Evolutionary conservation across 2,329 filamentous ascomycete species (phyloP).

Genomic region (Fusarium vanettenii): DNA sequence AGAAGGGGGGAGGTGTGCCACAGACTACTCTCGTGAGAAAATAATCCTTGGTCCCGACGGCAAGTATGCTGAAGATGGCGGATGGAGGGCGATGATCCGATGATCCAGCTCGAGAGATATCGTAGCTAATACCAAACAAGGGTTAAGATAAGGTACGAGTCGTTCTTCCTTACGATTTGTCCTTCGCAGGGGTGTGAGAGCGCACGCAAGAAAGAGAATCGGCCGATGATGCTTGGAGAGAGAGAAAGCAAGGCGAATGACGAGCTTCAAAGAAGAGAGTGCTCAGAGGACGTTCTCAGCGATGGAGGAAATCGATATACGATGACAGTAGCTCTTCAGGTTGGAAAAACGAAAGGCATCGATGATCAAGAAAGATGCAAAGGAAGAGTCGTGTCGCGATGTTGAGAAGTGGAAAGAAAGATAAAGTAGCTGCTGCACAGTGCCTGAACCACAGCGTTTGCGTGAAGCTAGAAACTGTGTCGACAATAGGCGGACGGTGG

Average conservation of each 20-base stretch:
- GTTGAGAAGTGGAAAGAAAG: neutral
- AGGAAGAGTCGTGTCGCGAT: neutral
- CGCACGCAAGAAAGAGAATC: neutral
- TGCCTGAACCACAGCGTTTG: neutral
- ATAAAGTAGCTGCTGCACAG: neutral
- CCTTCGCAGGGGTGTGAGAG: neutral
- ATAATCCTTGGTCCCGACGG: too few relatives aligned
- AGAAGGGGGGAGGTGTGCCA: too few relatives aligned
- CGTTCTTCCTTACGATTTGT: neutral
- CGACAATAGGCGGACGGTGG: neutral
- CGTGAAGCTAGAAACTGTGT: neutral
- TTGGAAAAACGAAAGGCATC: neutral
- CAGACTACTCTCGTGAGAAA: too few relatives aligned
- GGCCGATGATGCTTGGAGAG: neutral
- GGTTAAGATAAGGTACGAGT: neutral
- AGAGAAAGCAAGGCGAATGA: neutral
- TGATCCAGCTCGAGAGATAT: too few relatives aligned
- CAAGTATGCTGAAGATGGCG: too few relatives aligned
- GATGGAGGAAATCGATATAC: neutral
- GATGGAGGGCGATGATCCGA: too few relatives aligned
- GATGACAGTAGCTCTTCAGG: neutral
- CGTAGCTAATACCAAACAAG: neutral
- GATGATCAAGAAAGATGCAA: neutral
- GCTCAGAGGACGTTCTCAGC: neutral
- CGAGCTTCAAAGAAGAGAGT: neutral